A percentile compares a stretch with the other conserved stretches of the same genome.
Conservation (phyloP, 768 basidiomycete species). For the Lactarius vividus region DNA sequence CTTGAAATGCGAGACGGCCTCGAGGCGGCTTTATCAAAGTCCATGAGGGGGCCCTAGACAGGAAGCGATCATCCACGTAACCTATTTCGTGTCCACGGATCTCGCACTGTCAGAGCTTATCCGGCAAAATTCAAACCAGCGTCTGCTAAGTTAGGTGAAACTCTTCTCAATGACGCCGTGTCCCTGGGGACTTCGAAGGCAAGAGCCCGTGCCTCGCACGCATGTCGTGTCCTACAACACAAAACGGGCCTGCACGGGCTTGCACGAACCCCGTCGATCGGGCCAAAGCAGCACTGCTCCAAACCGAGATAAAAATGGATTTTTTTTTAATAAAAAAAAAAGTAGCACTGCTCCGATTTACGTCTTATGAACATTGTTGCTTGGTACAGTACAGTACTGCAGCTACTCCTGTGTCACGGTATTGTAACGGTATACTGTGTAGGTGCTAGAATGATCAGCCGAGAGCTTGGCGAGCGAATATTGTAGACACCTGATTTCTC, state of each 20-base stretch:
- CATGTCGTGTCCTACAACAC: not conserved
- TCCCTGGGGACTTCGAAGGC: not conserved
- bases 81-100: not conserved
- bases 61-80: not conserved
- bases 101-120: not conserved
- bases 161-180: not conserved
- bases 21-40: not conserved
- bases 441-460: not conserved
- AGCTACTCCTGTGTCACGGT: not conserved
- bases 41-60: not conserved
- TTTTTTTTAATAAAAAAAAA: too few relatives aligned
- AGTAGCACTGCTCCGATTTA: not conserved
- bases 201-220: not conserved
- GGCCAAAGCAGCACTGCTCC: not conserved
- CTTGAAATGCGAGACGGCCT: not conserved
- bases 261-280: not conserved
- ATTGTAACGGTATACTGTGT: not conserved
- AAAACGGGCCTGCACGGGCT: not conserved
- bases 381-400: too few relatives aligned
- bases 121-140: not conserved
- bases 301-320: too few relatives aligned
- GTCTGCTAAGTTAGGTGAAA: not conserved
- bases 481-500: not conserved
- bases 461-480: not conserved
- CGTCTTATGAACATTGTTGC: not conserved